Percentiles rank a stretch among this genome's conserved stretches.
phyloP scores from a whole-genome alignment of 805 yeast species.

The Saccharomycopsis sp. region DNA sequence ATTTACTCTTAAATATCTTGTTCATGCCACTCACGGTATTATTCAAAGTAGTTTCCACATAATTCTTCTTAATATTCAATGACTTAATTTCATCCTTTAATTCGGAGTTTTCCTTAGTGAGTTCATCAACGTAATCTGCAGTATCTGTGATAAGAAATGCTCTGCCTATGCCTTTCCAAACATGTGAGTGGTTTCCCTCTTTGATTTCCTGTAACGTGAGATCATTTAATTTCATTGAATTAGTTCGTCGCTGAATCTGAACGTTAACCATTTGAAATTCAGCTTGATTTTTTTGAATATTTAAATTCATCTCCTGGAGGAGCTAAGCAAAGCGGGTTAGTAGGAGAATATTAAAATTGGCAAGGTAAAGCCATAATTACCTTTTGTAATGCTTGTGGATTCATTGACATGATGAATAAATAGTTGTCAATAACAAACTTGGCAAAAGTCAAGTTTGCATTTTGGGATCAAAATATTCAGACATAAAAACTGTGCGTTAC shows the following conservation, averaged over 20 bases:
- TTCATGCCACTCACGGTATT: constrained; percentile 20
- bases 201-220: constrained; percentile 13
- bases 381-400: constrained; percentile 14
- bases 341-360: constrained; percentile 1
- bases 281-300: constrained; percentile 19
- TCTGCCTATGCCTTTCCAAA: constrained; percentile 22
- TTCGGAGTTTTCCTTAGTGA: constrained; percentile 11
- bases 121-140: constrained; percentile 9
- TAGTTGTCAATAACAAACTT: too few relatives aligned
- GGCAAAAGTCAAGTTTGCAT: too few relatives aligned
- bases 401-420: constrained; percentile 13
- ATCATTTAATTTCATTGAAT: constrained; percentile 18
- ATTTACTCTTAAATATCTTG: constrained; percentile 15
- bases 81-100: constrained; percentile 18
- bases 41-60: constrained; percentile 20
- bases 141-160: constrained; percentile 15
- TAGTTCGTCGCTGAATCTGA: constrained; percentile 15
- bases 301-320: constrained; percentile 17
- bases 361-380: constrained; percentile 1
- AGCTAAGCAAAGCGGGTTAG: too few relatives aligned
- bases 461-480: too few relatives aligned
- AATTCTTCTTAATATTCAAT: constrained; percentile 20
- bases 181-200: constrained; percentile 2
- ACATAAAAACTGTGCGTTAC: too few relatives aligned
- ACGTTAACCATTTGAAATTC: constrained; percentile 21